These are phyloP conservation scores for Metarhizium brunneum DNA, from an alignment of 2,329 filamentous ascomycete genomes.

Conservation along the genomic window DNA sequence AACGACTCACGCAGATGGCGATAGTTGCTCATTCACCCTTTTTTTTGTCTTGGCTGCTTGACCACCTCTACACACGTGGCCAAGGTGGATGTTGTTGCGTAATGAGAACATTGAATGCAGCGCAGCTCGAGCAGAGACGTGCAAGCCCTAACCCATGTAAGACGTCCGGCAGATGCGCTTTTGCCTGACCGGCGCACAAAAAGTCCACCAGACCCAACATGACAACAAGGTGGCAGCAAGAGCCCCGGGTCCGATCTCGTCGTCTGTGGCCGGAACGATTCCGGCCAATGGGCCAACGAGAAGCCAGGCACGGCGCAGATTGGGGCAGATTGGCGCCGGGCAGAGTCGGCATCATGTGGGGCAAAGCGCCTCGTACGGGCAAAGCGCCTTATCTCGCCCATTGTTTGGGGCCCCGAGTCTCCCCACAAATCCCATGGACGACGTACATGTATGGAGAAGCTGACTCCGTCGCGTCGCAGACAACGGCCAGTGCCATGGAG, in stretches of 20 bases:
- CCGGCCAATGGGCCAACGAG: constrained; percentile 18
- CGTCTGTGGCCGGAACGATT: constrained; percentile 23
- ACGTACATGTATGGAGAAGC: too few species aligned
- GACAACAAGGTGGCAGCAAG: background rate
- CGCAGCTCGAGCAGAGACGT: background rate
- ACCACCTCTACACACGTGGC: too few species aligned
- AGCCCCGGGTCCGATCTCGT: constrained; percentile 17
- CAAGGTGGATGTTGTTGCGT: too few species aligned
- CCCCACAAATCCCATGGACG: too few species aligned
- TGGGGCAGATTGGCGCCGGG: constrained; percentile 10
- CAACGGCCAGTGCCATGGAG: background rate
- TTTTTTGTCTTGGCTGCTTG: too few species aligned
- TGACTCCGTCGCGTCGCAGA: too few species aligned
- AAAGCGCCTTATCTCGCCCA: background rate
- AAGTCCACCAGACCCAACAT: background rate
- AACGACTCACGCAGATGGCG: too few species aligned
- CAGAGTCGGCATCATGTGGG: constrained; percentile 15
- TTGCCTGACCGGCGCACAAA: too few species aligned
- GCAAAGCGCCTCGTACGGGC: background rate
- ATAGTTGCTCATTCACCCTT: too few species aligned
- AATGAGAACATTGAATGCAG: too few species aligned
- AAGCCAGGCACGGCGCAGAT: background rate
- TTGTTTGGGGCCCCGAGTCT: background rate
- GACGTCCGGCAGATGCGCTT: background rate
- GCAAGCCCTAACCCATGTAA: background rate